Conservation (phyloP, 2,329 filamentous ascomycete genomes). For the Pseudocercospora fuligena region DNA sequence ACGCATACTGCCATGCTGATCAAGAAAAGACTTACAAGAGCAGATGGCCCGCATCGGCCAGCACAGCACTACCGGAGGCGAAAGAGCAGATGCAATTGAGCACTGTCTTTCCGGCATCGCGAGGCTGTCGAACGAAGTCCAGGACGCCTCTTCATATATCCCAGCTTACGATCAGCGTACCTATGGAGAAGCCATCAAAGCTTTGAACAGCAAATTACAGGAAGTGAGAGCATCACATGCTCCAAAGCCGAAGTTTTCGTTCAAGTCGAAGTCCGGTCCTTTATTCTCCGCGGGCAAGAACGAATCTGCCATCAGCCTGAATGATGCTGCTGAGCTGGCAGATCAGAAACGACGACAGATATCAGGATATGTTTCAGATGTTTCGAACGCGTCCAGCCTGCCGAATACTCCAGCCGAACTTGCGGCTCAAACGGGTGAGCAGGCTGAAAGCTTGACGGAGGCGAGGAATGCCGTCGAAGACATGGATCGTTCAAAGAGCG, state of each 20-base stretch:
- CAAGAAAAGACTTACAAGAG: constrained; percentile 70
- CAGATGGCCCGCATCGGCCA: constrained; percentile 72
- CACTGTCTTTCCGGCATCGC: constrained; percentile 80
- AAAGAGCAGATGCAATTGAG: constrained; percentile 80
- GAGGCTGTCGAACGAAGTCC: constrained; percentile 79
- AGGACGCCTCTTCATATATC: constrained; percentile 79
- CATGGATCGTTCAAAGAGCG: constrained; percentile 53
- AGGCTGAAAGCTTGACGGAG: constrained; percentile 15
- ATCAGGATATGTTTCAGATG: constrained; percentile 48
- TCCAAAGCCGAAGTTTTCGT: constrained; percentile 81
- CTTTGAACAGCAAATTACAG: constrained; percentile 76
- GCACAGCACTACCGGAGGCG: constrained; percentile 68
- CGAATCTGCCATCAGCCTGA: constrained; percentile 56
- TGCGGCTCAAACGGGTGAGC: constrained; percentile 33
- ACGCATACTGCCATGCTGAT: constrained; percentile 13
- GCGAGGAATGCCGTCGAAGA: constrained; percentile 27
- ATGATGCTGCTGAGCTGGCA: constrained; percentile 61
- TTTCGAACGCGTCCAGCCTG: constrained; percentile 47
- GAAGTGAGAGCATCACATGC: constrained; percentile 69
- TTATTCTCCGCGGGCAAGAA: constrained; percentile 42
- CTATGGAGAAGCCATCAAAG: constrained; percentile 83
- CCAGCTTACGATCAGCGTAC: constrained; percentile 88
- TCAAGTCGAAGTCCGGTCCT: constrained; percentile 58
- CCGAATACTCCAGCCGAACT: constrained; percentile 43
- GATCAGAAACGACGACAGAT: constrained; percentile 50